Conservation (phyloP, 371 early-diverging fungal genomes). For the Ordospora pajunii region DNA sequence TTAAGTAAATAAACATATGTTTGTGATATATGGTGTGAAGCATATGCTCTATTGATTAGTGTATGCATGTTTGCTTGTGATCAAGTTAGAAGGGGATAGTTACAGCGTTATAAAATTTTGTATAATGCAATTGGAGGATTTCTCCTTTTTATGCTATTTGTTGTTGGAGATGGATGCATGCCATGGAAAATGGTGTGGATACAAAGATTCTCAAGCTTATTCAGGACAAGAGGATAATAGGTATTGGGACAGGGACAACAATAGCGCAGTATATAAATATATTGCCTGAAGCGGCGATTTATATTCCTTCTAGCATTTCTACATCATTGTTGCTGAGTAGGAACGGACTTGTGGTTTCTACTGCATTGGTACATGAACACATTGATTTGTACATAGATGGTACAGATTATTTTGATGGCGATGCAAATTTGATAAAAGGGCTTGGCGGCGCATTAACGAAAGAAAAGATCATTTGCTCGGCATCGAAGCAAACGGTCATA, state of each 20-base stretch:
- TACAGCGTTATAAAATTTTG: too few species aligned
- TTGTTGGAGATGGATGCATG: not conserved
- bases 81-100: not conserved
- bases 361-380: not conserved
- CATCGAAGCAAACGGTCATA: slow-evolving; percentile 40
- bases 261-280: slow-evolving; percentile 28
- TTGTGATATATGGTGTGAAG: not conserved
- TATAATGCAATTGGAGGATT: not conserved
- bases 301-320: slow-evolving; percentile 27
- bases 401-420: slow-evolving; percentile 52
- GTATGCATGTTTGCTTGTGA: not conserved
- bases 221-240: slow-evolving; percentile 18
- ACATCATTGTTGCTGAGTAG: not conserved
- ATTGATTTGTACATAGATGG: slow-evolving; percentile 59
- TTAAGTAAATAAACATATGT: slow-evolving; percentile 14
- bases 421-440: slow-evolving; percentile 55
- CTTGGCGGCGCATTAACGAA: slow-evolving; percentile 50
- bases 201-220: slow-evolving; percentile 7
- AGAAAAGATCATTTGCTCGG: slow-evolving; percentile 51
- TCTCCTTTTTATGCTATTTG: not conserved
- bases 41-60: not conserved
- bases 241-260: slow-evolving; percentile 52
- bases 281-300: not conserved
- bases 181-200: not conserved
- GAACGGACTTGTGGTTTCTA: not conserved